Percentiles rank a stretch among this genome's conserved stretches.
phyloP scores from a whole-genome alignment of 78 protist genomes.

The Pelomyxa schiedti region DNA sequence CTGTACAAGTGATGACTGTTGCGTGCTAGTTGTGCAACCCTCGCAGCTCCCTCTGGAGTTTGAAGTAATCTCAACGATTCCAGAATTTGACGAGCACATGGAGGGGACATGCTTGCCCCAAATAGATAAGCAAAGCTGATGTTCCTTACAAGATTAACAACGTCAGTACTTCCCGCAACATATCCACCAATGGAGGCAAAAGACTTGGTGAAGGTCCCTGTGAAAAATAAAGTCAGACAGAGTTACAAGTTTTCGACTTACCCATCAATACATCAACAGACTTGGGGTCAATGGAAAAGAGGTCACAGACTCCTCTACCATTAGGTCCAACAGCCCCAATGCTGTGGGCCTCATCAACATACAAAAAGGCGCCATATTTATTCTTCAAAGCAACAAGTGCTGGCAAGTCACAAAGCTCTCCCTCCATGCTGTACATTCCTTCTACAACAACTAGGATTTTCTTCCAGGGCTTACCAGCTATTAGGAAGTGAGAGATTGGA shows the following conservation, averaged over 20 bases:
- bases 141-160: conserved; percentile 38
- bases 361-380: conserved; percentile 80
- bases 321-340: conserved; percentile 93
- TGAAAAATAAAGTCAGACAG: too few relatives aligned
- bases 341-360: conserved; percentile 98
- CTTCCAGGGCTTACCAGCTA: conserved; percentile 80
- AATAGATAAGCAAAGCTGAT: conserved; percentile 23
- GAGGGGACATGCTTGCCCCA: conserved; percentile 69
- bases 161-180: conserved; percentile 51
- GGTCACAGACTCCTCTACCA: conserved; percentile 92
- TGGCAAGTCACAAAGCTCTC: conserved; percentile 64
- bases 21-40: conserved; percentile 26
- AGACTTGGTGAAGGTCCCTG: conserved; percentile 98
- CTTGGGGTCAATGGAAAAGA: conserved; percentile 54
- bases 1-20: conserved; percentile 28
- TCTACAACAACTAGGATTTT: conserved; percentile 90
- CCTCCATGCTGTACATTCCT: conserved; percentile 97
- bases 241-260: too few relatives aligned
- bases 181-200: conserved; percentile 96
- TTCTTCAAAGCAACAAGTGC: conserved; percentile 80
- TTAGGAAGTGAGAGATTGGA: conserved; percentile 62
- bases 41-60: conserved; percentile 51
- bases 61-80: conserved; percentile 21
- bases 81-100: conserved; percentile 56
- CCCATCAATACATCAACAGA: conserved; percentile 98